Percentiles rank a stretch among this genome's conserved stretches.
These are phyloP conservation scores for Globisporangium emineosum DNA, from an alignment of 352 stramenopile genomes.

Conservation along the genomic window DNA sequence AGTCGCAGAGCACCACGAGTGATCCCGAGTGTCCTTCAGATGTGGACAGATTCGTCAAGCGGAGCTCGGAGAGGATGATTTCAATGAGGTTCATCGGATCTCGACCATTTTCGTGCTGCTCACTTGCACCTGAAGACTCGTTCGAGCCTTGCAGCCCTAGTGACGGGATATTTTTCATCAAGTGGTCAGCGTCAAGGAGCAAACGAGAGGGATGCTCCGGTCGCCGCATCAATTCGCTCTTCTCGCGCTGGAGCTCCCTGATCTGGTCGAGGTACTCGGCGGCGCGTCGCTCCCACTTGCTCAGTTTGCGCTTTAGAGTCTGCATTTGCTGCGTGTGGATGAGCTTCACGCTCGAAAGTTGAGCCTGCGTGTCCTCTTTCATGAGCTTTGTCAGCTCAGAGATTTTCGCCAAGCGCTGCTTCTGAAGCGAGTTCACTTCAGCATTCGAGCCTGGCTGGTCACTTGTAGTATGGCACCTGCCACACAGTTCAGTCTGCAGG, in stretches of 20 bases:
- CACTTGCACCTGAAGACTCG: neutral
- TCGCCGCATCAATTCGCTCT: conserved; percentile 15
- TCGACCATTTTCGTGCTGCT: neutral
- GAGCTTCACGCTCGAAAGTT: conserved; percentile 25
- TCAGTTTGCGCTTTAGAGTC: conserved; percentile 16
- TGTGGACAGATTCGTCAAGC: neutral
- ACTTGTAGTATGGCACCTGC: neutral
- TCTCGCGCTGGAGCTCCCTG: conserved; percentile 16
- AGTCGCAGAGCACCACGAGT: conserved; percentile 34
- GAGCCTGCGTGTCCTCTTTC: conserved; percentile 24
- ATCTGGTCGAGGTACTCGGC: conserved; percentile 27
- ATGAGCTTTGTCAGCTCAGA: conserved; percentile 23
- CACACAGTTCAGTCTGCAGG: neutral
- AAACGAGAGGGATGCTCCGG: conserved; percentile 4
- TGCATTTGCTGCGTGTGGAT: conserved; percentile 20
- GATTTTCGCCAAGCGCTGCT: conserved; percentile 22
- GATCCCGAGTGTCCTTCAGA: neutral
- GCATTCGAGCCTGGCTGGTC: neutral
- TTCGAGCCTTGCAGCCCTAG: neutral
- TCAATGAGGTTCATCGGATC: conserved; percentile 19
- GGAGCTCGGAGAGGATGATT: conserved; percentile 17
- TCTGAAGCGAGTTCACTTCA: conserved; percentile 8
- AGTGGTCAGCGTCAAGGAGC: neutral
- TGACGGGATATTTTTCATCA: neutral
- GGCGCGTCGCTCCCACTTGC: conserved; percentile 22